A percentile compares a stretch with the other conserved stretches of the same genome.
These are phyloP conservation scores for Trichomonas vaginalis DNA, from an alignment of 208 protist species.

Conservation along the genomic window DNA sequence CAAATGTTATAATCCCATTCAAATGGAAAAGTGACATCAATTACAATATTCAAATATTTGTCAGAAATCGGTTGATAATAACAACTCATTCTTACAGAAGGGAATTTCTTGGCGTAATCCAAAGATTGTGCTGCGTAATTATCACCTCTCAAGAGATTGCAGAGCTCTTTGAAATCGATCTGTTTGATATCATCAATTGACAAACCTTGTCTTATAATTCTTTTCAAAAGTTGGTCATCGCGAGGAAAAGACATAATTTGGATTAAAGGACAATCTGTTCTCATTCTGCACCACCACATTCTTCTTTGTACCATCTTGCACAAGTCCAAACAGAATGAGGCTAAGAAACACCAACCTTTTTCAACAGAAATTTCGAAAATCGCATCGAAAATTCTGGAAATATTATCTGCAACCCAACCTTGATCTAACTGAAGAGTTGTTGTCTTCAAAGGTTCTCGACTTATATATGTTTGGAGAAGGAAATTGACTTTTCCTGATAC, in stretches of 20 bases:
- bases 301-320: background rate
- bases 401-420: constrained; percentile 83
- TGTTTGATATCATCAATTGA: background rate
- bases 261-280: background rate
- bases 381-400: constrained; percentile 50
- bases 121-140: background rate
- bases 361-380: constrained; percentile 84
- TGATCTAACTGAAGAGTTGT: background rate
- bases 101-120: background rate
- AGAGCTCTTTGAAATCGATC: background rate
- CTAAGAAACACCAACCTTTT: constrained; percentile 57
- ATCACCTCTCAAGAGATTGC: background rate
- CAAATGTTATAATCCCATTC: background rate
- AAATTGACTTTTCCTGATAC: constrained; percentile 83
- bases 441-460: constrained; percentile 38
- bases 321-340: background rate
- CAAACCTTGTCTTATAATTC: background rate
- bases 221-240: background rate
- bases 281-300: background rate
- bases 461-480: constrained; percentile 96
- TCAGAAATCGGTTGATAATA: background rate
- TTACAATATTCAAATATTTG: background rate
- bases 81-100: background rate
- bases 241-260: background rate
- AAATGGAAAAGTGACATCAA: background rate